These are phyloP conservation scores for Hirsutella rhossiliensis DNA, from an alignment of 2,329 filamentous ascomycete genomes.

Conservation along the genomic window DNA sequence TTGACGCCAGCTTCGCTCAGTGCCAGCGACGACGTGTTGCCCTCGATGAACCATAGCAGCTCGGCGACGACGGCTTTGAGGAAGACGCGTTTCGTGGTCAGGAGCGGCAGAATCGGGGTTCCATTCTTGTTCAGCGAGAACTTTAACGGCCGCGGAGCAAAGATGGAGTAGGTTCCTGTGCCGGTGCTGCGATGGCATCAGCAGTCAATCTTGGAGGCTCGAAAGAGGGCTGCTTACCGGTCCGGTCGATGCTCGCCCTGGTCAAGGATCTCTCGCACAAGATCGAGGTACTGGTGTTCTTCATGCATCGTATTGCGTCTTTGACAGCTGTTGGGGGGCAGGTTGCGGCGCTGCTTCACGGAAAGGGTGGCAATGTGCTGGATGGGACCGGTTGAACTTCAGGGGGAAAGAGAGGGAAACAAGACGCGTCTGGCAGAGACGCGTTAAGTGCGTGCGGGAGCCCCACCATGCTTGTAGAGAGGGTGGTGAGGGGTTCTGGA, in stretches of 20 bases:
- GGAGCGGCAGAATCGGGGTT: slow-evolving; percentile 66
- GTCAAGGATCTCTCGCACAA: slow-evolving; percentile 74
- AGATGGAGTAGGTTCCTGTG: slow-evolving; percentile 83
- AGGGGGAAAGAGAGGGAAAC: no score
- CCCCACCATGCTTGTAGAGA: no score
- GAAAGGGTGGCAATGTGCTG: no score
- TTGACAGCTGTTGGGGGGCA: neutral
- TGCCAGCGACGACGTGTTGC: slow-evolving; percentile 65
- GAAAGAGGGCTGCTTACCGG: slow-evolving; percentile 37
- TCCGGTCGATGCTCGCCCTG: slow-evolving; percentile 83
- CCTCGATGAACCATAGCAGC: slow-evolving; percentile 90
- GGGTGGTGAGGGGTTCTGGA: no score
- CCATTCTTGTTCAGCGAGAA: slow-evolving; percentile 63
- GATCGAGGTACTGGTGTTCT: slow-evolving; percentile 85
- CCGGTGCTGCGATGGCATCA: slow-evolving; percentile 51
- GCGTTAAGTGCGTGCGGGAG: no score
- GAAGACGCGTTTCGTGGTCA: slow-evolving; percentile 97
- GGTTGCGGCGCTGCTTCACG: no score
- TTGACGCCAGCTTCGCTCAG: slow-evolving; percentile 75
- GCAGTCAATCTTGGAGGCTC: neutral
- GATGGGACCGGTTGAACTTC: no score
- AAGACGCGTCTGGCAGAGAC: no score
- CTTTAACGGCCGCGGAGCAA: slow-evolving; percentile 75
- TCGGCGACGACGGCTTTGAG: slow-evolving; percentile 80
- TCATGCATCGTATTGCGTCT: slow-evolving; percentile 44